These are phyloP conservation scores for Pholiota adiposa DNA, from an alignment of 1,284 basidiomycete species.

Conservation along the genomic window DNA sequence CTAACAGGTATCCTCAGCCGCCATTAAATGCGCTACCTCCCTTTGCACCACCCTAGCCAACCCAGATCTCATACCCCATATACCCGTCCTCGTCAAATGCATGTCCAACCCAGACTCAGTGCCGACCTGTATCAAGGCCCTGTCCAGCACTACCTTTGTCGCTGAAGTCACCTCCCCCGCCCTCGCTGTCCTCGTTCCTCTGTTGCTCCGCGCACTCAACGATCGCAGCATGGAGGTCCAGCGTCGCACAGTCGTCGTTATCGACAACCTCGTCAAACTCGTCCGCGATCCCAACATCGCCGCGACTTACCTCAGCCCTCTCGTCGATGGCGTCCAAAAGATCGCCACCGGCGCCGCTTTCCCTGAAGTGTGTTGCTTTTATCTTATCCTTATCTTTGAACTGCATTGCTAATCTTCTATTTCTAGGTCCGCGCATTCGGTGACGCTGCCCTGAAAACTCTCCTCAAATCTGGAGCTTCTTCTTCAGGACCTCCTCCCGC, in stretches of 20 bases:
- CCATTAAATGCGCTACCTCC: constrained; percentile 91
- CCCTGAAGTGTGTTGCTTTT: constrained; percentile 73
- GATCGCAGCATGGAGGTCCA: constrained; percentile 97
- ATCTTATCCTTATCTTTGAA: not conserved
- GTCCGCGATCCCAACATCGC: constrained; percentile 93
- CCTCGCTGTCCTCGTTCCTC: constrained; percentile 93
- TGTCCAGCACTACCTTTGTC: constrained; percentile 95
- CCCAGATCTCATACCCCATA: constrained; percentile 91
- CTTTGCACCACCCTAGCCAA: constrained; percentile 94
- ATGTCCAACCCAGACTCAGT: constrained; percentile 93
- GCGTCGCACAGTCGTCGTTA: constrained; percentile 87
- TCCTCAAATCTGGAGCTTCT: constrained; percentile 83
- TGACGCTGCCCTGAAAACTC: constrained; percentile 76
- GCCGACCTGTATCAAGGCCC: constrained; percentile 92
- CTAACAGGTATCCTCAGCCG: constrained; percentile 83
- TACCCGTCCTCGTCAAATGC: constrained; percentile 90
- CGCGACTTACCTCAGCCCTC: constrained; percentile 85
- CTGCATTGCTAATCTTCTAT: constrained; percentile 7
- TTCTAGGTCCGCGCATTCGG: constrained; percentile 88
- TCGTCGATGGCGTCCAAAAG: constrained; percentile 91
- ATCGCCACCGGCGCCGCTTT: constrained; percentile 93
- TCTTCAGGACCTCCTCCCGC: constrained; percentile 65
- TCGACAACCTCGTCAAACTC: constrained; percentile 98
- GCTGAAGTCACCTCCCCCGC: constrained; percentile 97
- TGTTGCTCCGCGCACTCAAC: constrained; percentile 91